Evolutionary conservation across 768 basidiomycete species (phyloP).

Genomic region (Boletus eberwhitei): DNA sequence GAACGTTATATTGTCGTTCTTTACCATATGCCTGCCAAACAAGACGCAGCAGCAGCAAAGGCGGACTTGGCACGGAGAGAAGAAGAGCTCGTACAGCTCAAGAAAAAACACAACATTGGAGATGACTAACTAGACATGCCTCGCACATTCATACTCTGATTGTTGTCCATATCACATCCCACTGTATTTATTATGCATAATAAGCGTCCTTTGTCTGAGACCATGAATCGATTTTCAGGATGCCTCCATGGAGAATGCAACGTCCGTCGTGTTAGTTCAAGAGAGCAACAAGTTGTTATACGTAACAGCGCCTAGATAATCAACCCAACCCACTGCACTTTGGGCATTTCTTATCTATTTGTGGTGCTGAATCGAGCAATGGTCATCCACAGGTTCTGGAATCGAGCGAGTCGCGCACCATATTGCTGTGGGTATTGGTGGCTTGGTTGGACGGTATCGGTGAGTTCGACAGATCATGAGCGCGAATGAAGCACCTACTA

Average conservation of each 20-base stretch:
- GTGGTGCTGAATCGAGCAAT: constrained; percentile 42
- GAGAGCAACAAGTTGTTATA: constrained; percentile 4
- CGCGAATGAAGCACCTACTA: constrained; percentile 44
- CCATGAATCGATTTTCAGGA: constrained; percentile 6
- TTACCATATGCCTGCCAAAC: constrained; percentile 97
- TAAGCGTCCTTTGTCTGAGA: constrained; percentile 2
- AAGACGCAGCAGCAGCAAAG: constrained; percentile 90
- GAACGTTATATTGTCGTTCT: constrained; percentile 98
- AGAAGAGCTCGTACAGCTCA: constrained; percentile 82
- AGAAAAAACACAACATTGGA: constrained; percentile 82
- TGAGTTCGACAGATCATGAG: constrained; percentile 10
- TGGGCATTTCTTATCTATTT: constrained; percentile 59
- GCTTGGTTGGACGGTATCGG: constrained; percentile 29
- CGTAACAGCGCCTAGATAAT: constrained; percentile 5
- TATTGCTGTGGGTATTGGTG: constrained; percentile 68
- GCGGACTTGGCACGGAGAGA: constrained; percentile 89
- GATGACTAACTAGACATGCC: constrained; percentile 50
- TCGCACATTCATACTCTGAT: constrained; percentile 9
- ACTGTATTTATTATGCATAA: constrained; percentile 8
- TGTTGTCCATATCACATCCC: background rate
- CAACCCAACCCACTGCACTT: constrained; percentile 23
- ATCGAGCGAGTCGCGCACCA: constrained; percentile 34
- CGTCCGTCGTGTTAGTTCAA: constrained; percentile 4
- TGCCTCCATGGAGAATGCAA: constrained; percentile 8
- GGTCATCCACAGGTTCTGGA: background rate